Conservation (phyloP, 805 yeast genomes). For the Hanseniaspora clermontiae region DNA sequence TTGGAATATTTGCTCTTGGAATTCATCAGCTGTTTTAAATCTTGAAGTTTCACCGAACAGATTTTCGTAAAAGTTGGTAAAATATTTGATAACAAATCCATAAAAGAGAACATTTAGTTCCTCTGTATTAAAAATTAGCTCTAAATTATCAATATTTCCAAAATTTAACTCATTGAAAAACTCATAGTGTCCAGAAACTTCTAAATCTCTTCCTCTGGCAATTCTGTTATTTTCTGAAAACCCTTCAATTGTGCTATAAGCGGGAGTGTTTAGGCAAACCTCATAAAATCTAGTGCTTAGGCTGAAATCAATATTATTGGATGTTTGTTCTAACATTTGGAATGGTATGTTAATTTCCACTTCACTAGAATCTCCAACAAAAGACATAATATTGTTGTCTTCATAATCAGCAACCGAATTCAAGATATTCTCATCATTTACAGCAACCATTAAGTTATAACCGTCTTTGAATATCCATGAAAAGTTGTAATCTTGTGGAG, state of each 20-base stretch:
- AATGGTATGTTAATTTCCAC: conserved; percentile 46
- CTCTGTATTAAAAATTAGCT: conserved; percentile 52
- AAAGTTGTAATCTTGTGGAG: conserved; percentile 39
- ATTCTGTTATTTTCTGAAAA: conserved; percentile 51
- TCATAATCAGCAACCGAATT: conserved; percentile 76
- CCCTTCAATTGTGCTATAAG: conserved; percentile 78
- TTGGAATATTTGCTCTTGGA: conserved; percentile 29
- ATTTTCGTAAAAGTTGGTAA: conserved; percentile 68
- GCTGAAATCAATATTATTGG: conserved; percentile 39
- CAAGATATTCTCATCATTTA: conserved; percentile 78
- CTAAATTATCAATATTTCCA: conserved; percentile 56
- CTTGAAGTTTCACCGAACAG: conserved; percentile 80
- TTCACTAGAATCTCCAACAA: conserved; percentile 49
- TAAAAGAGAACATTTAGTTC: conserved; percentile 58
- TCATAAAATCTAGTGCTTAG: conserved; percentile 48
- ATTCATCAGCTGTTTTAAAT: conserved; percentile 80
- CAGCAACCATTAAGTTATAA: conserved; percentile 56
- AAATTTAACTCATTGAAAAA: conserved; percentile 47
- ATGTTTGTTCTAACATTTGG: conserved; percentile 39
- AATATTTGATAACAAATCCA: conserved; percentile 66
- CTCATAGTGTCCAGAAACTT: conserved; percentile 52
- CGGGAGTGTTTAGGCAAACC: conserved; percentile 61
- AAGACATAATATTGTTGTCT: conserved; percentile 63
- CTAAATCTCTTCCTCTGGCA: conserved; percentile 56
- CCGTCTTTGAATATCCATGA: conserved; percentile 40